phyloP scores from a whole-genome alignment of 2,329 filamentous ascomycete species.

The Aspergillus tubingensis region DNA sequence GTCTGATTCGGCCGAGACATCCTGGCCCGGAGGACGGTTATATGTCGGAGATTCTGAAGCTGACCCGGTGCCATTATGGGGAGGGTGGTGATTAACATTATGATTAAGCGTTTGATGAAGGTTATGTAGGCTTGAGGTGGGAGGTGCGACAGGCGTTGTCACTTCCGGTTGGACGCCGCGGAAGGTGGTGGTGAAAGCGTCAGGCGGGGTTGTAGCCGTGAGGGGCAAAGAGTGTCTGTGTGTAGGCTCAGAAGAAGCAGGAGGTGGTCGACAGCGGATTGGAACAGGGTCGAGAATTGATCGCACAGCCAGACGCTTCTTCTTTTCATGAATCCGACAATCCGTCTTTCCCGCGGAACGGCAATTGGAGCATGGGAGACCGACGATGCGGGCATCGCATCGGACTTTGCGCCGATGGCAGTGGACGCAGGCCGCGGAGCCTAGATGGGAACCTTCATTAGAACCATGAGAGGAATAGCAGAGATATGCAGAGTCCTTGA shows the following conservation, averaged over 20 bases:
- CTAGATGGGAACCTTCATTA: conserved; percentile 23
- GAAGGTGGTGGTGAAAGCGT: conserved; percentile 33
- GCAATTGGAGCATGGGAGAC: conserved; percentile 54
- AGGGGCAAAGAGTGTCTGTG: conserved; percentile 23
- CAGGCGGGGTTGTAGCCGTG: conserved; percentile 22
- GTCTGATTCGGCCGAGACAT: conserved; percentile 40
- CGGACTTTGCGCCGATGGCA: conserved; percentile 56
- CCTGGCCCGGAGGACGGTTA: conserved; percentile 28
- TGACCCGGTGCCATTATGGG: conserved; percentile 22
- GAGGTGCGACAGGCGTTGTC: conserved; percentile 19
- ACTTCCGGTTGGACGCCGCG: conserved; percentile 23
- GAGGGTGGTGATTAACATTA: conserved; percentile 1
- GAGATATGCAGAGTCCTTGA: neutral
- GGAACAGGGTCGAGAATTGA: conserved; percentile 49
- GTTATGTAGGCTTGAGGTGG: conserved; percentile 11
- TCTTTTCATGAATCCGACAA: conserved; percentile 55
- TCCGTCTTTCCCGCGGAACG: conserved; percentile 43
- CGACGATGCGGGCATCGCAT: conserved; percentile 52
- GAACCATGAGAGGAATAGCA: neutral
- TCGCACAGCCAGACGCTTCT: conserved; percentile 47
- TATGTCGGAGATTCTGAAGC: conserved; percentile 26
- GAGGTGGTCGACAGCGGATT: conserved; percentile 46
- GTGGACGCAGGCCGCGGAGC: conserved; percentile 50
- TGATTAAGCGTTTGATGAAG: conserved; percentile 9
- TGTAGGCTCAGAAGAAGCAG: conserved; percentile 26